Conservation (phyloP, 1,284 basidiomycete genomes). For the Ustilago curta region DNA sequence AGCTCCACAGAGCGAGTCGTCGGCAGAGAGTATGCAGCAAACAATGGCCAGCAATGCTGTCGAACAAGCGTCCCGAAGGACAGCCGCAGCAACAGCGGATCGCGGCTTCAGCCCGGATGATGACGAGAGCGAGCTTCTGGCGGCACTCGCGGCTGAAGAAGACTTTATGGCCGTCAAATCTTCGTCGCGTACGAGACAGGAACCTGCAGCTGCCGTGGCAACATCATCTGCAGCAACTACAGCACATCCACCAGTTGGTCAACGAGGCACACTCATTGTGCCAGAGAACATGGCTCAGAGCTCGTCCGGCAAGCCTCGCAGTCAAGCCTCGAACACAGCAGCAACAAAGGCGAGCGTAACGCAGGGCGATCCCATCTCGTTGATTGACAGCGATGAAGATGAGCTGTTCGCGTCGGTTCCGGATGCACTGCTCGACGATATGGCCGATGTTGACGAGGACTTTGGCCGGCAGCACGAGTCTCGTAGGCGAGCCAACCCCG, state of each 20-base stretch:
- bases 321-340: constrained; percentile 9
- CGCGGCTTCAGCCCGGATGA: constrained; percentile 34
- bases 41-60: background rate
- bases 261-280: constrained; percentile 2
- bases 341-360: constrained; percentile 3
- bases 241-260: background rate
- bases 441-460: background rate
- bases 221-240: background rate
- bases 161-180: constrained; percentile 4
- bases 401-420: constrained; percentile 13
- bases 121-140: constrained; percentile 41
- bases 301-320: constrained; percentile 8
- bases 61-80: background rate
- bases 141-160: constrained; percentile 32
- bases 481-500: background rate
- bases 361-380: constrained; percentile 22
- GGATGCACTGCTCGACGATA: constrained; percentile 4
- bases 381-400: constrained; percentile 48
- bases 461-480: background rate
- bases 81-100: background rate
- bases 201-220: background rate
- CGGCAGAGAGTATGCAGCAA: too few species aligned
- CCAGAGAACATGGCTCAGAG: constrained; percentile 18
- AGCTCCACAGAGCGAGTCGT: background rate
- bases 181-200: background rate